Base-by-base conservation (phyloP, 2,329 filamentous ascomycete genomes). In the Atkinsonella hypoxylon region DNA sequence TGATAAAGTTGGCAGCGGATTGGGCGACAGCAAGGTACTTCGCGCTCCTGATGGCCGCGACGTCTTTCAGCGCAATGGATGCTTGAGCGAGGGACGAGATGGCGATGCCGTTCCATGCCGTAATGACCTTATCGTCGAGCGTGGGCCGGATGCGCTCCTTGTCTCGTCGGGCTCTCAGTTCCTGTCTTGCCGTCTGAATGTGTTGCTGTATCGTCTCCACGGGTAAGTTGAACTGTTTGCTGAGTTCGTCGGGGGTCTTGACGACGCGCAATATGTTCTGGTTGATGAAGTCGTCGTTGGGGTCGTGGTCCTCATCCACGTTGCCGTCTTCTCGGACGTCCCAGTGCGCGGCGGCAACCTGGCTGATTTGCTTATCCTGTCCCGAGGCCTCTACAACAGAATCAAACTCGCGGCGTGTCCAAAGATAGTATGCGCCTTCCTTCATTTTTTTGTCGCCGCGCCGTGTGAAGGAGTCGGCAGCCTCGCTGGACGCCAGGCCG, bases 361-460 rank as follows among this genome's bases (percentile, higher is more conserved):
- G 79, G 20, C 83, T 83, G 52, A 86, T 81, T 40, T 82, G 75
- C 45, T 69, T 67, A 46, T 74, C 67, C 6, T 61, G 59, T 30
- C 41, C 45, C 2, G 46, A 53, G 2, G 62, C 61, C 34, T 65
- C 63, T 1, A 96, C 75, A 2, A 94, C 79, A 11, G 81, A 77
- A 53, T 89, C 83, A 53, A 97, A 85, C 62, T 97, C 90, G 48
- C 89, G 85, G 48, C 85, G 72, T 0, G 90, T 95, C 91, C 91
- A 98, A 3, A 96, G 79, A 60, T 97, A 96, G 64, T 88, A 97
- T 0, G 90, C 91, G 0, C 93, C 93, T 67, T 97, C 90, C 34
- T 86, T 80, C 72, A 90, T 89, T 49, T 94, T 86, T 4, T 74
- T 77, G 59, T 94, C 89, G 1, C 82, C 81, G n/a, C 77, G 78